Conservation (phyloP, 2,329 filamentous ascomycete genomes). For the Sporothrix pseudoabietina region DNA sequence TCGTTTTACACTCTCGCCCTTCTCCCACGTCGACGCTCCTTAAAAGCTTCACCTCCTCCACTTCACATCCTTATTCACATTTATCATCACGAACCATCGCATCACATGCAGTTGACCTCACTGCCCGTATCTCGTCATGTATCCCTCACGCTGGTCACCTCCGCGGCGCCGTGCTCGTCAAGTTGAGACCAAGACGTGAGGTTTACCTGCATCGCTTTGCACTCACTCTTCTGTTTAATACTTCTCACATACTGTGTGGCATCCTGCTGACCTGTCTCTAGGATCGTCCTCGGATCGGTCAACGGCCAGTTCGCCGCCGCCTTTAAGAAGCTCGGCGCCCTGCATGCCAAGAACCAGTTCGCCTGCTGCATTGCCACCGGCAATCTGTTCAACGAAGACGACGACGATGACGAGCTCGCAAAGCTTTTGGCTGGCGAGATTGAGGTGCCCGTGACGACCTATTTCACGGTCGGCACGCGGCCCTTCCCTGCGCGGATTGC, state of each 20-base stretch:
- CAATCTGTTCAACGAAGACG: slow-evolving; percentile 71
- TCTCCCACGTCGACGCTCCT: background rate
- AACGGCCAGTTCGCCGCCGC: slow-evolving; percentile 75
- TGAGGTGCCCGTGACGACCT: slow-evolving; percentile 76
- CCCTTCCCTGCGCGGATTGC: slow-evolving; percentile 71
- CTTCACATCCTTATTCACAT: background rate
- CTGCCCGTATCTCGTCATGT: background rate
- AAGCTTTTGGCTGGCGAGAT: slow-evolving; percentile 73
- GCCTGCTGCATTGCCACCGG: slow-evolving; percentile 81
- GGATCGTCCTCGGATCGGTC: slow-evolving; percentile 79
- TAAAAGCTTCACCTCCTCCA: background rate
- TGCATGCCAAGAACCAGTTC: slow-evolving; percentile 88
- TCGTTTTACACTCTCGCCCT: background rate
- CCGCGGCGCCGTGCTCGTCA: background rate
- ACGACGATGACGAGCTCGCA: slow-evolving; percentile 61
- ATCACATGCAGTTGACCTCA: background rate
- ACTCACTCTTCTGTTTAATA: background rate
- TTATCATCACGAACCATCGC: no score
- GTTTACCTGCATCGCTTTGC: background rate
- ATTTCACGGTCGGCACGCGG: slow-evolving; percentile 79
- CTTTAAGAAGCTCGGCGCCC: slow-evolving; percentile 75
- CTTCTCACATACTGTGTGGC: background rate
- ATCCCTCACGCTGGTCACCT: background rate
- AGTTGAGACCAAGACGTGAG: background rate
- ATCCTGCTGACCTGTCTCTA: slow-evolving; percentile 40